A percentile compares a stretch with the other conserved stretches of the same genome.
These are phyloP conservation scores for Castanea crenata DNA, from an alignment of 306 rosid genomes.

Conservation along the genomic window DNA sequence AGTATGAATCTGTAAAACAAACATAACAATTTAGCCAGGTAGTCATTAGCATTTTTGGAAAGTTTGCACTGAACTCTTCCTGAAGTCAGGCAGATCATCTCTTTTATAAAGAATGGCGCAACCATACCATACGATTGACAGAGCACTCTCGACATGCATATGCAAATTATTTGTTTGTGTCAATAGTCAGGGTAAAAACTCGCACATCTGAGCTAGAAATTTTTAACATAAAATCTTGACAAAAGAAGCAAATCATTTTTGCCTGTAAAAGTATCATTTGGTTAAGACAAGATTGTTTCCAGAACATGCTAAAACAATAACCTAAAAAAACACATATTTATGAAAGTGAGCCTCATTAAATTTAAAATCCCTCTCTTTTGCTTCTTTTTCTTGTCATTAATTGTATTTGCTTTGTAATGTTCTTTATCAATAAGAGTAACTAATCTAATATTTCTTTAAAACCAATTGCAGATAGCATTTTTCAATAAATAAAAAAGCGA, in stretches of 20 bases:
- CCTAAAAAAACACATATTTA: background rate
- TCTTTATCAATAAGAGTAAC: background rate
- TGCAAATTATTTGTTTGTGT: background rate
- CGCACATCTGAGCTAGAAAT: background rate
- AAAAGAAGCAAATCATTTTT: background rate
- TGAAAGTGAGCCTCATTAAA: background rate
- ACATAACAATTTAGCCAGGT: background rate
- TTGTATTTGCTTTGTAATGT: background rate
- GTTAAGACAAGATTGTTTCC: background rate
- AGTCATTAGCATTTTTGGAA: background rate
- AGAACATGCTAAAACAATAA: background rate
- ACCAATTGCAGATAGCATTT: background rate
- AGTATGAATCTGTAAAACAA: background rate
- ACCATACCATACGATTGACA: background rate
- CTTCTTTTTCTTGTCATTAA: background rate
- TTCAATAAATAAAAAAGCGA: background rate
- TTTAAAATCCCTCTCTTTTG: background rate
- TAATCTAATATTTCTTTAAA: background rate
- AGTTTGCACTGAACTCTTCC: background rate
- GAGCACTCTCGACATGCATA: background rate
- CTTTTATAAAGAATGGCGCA: background rate
- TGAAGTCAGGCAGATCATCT: background rate
- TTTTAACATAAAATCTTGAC: background rate
- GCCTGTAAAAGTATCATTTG: background rate
- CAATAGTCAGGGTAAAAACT: background rate